These are phyloP conservation scores for Malassezia slooffiae DNA, from an alignment of 1,284 basidiomycete species.

Conservation along the genomic window DNA sequence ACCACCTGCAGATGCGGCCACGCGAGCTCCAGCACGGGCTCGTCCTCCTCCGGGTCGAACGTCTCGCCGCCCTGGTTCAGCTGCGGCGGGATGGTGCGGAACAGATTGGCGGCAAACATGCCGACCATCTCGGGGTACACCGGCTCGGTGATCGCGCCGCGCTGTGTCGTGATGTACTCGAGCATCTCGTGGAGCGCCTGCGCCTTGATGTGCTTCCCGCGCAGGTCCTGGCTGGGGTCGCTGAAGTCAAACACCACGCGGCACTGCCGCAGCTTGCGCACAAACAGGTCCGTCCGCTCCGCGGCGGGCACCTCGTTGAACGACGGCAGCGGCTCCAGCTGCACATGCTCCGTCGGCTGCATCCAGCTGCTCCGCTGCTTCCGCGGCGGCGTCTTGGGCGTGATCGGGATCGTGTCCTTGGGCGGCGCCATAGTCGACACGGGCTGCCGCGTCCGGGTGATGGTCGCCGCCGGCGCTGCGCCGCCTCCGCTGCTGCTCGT, in stretches of 20 bases:
- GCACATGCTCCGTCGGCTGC: slow-evolving; percentile 86
- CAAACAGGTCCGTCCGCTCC: slow-evolving; percentile 81
- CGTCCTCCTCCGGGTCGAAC: slow-evolving; percentile 98
- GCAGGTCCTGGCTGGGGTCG: slow-evolving; percentile 86
- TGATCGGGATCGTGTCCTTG: slow-evolving; percentile 43
- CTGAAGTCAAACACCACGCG: slow-evolving; percentile 98
- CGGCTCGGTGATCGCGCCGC: slow-evolving; percentile 88
- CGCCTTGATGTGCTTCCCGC: slow-evolving; percentile 96
- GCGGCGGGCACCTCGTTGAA: slow-evolving; percentile 84
- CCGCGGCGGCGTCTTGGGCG: slow-evolving; percentile 42
- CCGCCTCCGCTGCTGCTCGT: too few species aligned
- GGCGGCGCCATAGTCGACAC: slow-evolving; percentile 19
- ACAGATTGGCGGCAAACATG: slow-evolving; percentile 85
- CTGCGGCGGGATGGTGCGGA: slow-evolving; percentile 97
- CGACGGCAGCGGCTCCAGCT: slow-evolving; percentile 86
- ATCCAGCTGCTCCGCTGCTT: slow-evolving; percentile 56
- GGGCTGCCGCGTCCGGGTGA: slow-evolving; percentile 21
- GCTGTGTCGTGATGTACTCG: slow-evolving; percentile 94
- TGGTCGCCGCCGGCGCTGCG: slow-evolving; percentile 3
- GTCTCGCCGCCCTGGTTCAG: slow-evolving; percentile 96
- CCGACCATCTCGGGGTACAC: slow-evolving; percentile 98
- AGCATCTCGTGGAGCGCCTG: slow-evolving; percentile 97
- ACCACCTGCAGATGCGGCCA: slow-evolving; percentile 99
- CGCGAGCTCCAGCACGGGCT: slow-evolving; percentile 93
- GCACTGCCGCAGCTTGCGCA: slow-evolving; percentile 91